Conservation (phyloP, 2,329 filamentous ascomycete genomes). For the Claviceps monticola region DNA sequence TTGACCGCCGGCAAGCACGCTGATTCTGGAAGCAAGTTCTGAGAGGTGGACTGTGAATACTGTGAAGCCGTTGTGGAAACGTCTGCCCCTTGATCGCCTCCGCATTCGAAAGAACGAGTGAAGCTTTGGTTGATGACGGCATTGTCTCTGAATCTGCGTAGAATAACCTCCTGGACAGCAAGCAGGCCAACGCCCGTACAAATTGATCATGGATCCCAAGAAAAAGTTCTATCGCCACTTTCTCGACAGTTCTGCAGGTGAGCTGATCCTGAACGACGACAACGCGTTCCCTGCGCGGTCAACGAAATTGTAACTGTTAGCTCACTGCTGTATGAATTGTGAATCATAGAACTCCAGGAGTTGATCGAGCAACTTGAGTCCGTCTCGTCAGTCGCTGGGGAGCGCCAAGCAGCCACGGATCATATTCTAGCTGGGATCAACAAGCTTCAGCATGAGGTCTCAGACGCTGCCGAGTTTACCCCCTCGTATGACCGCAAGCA, state of each 20-base stretch:
- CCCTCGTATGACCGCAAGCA: slow-evolving; percentile 82
- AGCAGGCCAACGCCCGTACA: neutral
- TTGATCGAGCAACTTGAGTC: slow-evolving; percentile 56
- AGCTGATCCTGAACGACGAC: slow-evolving; percentile 11
- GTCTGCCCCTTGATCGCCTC: too few species aligned
- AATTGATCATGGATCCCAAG: slow-evolving; percentile 33
- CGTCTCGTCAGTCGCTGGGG: slow-evolving; percentile 48
- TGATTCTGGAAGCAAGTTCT: too few species aligned
- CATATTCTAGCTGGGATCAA: slow-evolving; percentile 68
- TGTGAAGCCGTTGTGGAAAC: too few species aligned
- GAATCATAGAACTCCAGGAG: slow-evolving; percentile 52
- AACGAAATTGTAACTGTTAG: neutral
- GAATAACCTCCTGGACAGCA: neutral
- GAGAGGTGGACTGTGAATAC: too few species aligned
- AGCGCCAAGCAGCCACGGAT: slow-evolving; percentile 70
- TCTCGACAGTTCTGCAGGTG: slow-evolving; percentile 59
- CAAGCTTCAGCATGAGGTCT: slow-evolving; percentile 67
- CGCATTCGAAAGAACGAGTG: neutral
- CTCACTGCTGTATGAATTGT: neutral
- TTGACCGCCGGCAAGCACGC: too few species aligned
- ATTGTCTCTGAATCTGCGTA: neutral
- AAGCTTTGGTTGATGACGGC: neutral
- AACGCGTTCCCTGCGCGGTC: neutral
- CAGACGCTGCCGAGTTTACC: slow-evolving; percentile 68
- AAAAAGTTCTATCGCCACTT: slow-evolving; percentile 80